phyloP scores from a whole-genome alignment of 192 early-diverging fungal species.

The Backusella morwellensis region DNA sequence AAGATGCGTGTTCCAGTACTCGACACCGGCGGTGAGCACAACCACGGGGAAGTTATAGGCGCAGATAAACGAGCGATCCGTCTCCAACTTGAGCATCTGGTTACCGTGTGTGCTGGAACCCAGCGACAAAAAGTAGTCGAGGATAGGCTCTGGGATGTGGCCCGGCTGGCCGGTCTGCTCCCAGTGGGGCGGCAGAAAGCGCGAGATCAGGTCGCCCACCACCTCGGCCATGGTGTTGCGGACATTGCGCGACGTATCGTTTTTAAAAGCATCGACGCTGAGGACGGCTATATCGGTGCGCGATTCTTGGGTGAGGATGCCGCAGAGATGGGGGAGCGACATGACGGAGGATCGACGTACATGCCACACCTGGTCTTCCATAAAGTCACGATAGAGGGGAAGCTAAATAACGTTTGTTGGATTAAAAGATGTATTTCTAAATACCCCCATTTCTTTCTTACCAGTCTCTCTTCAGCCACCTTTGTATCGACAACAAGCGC shows the following conservation, averaged over 20 bases:
- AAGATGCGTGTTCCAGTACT: constrained; percentile 52
- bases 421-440: background rate
- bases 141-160: constrained; percentile 44
- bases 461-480: constrained; percentile 34
- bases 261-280: constrained; percentile 42
- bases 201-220: constrained; percentile 51
- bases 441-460: constrained; percentile 25
- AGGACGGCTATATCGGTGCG: constrained; percentile 40
- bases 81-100: constrained; percentile 45
- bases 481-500: constrained; percentile 34
- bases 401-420: constrained; percentile 10
- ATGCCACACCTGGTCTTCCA: constrained; percentile 56
- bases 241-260: constrained; percentile 52
- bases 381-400: constrained; percentile 50
- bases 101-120: background rate
- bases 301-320: constrained; percentile 42
- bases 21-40: constrained; percentile 50
- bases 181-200: constrained; percentile 43
- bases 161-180: constrained; percentile 30
- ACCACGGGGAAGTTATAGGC: constrained; percentile 61
- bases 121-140: constrained; percentile 46
- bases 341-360: constrained; percentile 51
- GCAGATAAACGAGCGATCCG: constrained; percentile 50
- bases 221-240: constrained; percentile 51
- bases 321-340: constrained; percentile 46